Base-by-base conservation (phyloP, 257 asterid species). In the Primulina eburnea region DNA sequence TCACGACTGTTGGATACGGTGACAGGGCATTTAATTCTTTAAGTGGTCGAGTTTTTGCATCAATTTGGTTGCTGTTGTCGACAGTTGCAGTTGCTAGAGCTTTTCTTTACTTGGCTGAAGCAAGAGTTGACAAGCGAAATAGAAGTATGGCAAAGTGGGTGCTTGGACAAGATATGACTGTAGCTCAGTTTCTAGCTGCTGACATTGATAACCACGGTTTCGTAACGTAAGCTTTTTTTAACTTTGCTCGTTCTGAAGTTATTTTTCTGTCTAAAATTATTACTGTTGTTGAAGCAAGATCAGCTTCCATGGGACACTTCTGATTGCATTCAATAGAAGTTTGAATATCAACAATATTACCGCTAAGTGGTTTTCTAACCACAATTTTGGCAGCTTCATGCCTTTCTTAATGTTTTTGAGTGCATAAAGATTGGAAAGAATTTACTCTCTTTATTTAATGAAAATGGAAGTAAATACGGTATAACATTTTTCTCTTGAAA, bases 51-150 rank as follows among this genome's bases (percentile, higher is more conserved):
- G 21, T 80, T 68, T 85, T 85, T 57, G 90, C 90, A 2, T 67
- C 87, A 12, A 33, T 80, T 0, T 85, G 88, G 86, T 84, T 83
- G 17, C 62, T 85, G 75, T 62, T 85, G 8, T 85, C 88, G 0
- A 81, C 85, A 1, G 80, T 85, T 28, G 86, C 84, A 0, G 90
- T 81, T 72, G 90, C 88, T n/a, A 76, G 86, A 71, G 90, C 88
- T 8, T 82, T 85, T 69, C 74, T 81, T 34, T 81, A 75, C 59
- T 73, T 85, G 74, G 87, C 85, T 8, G 87, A 85, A 60, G 86
- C 87, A 1, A 74, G 90, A 76, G 40, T 82, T 5, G 86, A 83
- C 57, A 85, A 82, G 78, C 67, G 90, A 68, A 84, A 85, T 59
- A 75, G 86, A 14, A 75, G 76, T 65, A 68, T 83, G 17, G 64